Percentiles rank a stretch among this genome's conserved stretches.
These are phyloP conservation scores for Trichoderma virens DNA, from an alignment of 495 filamentous ascomycete species.

Conservation along the genomic window DNA sequence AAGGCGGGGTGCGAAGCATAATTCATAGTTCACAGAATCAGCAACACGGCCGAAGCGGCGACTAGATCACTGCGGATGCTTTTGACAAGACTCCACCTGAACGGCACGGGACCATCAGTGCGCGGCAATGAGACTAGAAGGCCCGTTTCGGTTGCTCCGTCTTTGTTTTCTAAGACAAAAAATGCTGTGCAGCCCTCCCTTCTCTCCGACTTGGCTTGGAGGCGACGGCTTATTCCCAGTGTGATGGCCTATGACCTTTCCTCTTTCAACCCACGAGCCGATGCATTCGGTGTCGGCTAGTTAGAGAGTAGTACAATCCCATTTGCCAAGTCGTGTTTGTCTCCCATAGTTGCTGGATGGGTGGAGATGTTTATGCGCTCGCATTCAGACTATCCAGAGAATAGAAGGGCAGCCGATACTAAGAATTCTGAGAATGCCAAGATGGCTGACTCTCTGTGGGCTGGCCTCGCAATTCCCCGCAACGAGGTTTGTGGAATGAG, in stretches of 20 bases:
- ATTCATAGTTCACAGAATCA: not conserved
- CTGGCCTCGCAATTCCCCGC: not conserved
- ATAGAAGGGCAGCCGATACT: not conserved
- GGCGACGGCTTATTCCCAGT: too few species aligned
- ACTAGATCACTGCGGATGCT: not conserved
- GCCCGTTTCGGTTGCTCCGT: too few species aligned
- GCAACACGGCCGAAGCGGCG: not conserved
- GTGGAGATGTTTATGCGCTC: constrained; percentile 2
- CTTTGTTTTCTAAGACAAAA: not conserved
- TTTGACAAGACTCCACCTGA: not conserved
- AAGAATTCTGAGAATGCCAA: not conserved
- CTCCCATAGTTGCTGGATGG: not conserved
- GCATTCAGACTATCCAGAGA: not conserved
- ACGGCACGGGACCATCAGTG: not conserved
- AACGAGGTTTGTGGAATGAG: not conserved
- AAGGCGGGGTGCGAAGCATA: not conserved
- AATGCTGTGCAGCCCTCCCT: not conserved
- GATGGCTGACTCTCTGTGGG: not conserved
- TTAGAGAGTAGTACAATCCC: not conserved
- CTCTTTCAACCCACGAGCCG: not conserved
- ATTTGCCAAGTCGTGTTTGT: not conserved
- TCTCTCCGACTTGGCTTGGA: not conserved
- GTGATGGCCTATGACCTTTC: too few species aligned
- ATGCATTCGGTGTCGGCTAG: not conserved
- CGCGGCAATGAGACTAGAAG: not conserved